Base-by-base conservation (phyloP, 228 moss, liverwort and hornwort species). In the Sphagnum fallax region DNA sequence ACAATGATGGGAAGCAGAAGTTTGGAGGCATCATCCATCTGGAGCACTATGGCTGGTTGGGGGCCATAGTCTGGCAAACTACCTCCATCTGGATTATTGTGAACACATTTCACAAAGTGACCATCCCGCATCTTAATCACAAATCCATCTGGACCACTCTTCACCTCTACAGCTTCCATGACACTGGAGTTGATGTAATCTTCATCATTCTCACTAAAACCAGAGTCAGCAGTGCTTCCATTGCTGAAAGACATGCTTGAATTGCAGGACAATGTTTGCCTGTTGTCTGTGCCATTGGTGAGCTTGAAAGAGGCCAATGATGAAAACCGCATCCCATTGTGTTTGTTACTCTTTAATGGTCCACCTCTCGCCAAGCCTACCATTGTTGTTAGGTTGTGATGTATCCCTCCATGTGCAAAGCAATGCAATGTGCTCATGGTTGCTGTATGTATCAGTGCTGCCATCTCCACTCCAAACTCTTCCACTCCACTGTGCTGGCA, bases 171-270 rank as follows among this genome's bases (percentile, higher is more conserved):
- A 11, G 95, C 95, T 77, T 95, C 92, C 47, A 95, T 73, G 48
- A 95, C 91, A 16, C 80, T 90, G 11, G 95, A 92, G 72, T 95
- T 86, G 5, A 95, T 86, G n/a, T 92, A 95, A 57, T 95, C 92
- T 53, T 92, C 89, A 18, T 95, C 92, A 50, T 83, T 89, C 55
- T 91, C 92, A 18, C 90, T 92, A 71, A 90, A 92, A 12, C 90
- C 92, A 47, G 75, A 63, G 65, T 90, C 94, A 5, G 84, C 86
- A 16, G 88, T 82, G 18, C 84, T 82, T 9, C 86, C 87, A 59
- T 92, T 91, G 67, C 92, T 92, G 70, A 90, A 95, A 5, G 95
- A 95, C 95, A 92, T 92, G 78, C 92, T 95, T 60, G 95, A 82
- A 57, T 95, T 87, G 76, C 91, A 92, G 50, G 60, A 75, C 1